Conservation (phyloP, 345 rosid genomes). For the Eucalyptus melliodora region DNA sequence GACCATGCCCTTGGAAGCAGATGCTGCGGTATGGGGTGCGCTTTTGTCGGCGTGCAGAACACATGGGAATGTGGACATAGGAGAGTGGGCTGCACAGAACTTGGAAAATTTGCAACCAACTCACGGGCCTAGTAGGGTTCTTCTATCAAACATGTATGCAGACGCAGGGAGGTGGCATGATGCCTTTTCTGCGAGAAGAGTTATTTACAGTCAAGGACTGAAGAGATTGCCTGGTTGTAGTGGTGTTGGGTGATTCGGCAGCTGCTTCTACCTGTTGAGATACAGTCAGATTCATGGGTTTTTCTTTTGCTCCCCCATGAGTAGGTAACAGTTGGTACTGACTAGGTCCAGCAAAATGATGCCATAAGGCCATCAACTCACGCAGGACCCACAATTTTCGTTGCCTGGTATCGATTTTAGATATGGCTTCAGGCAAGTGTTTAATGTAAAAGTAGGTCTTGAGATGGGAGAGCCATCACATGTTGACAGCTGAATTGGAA, state of each 20-base stretch:
- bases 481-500: background rate
- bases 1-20: slow-evolving; percentile 70
- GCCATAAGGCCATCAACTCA: background rate
- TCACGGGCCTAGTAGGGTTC: slow-evolving; percentile 51
- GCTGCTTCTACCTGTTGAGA: background rate
- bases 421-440: background rate
- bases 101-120: slow-evolving; percentile 48
- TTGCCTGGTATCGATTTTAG: background rate
- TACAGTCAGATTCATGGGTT: background rate
- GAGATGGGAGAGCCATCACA: background rate
- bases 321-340: background rate
- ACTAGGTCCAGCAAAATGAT: background rate
- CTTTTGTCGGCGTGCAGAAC: slow-evolving; percentile 54
- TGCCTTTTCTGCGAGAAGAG: slow-evolving; percentile 37
- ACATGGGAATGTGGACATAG: slow-evolving; percentile 48
- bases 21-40: slow-evolving; percentile 70
- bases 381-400: background rate
- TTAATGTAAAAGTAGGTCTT: background rate
- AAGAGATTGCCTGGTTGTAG: slow-evolving; percentile 52
- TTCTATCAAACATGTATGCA: slow-evolving; percentile 72
- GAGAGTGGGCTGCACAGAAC: slow-evolving; percentile 48
- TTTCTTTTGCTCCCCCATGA: background rate
- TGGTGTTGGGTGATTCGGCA: slow-evolving; percentile 1
- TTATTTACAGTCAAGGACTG: slow-evolving; percentile 31
- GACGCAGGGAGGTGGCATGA: slow-evolving; percentile 82